Percentiles rank a stretch among this genome's conserved stretches.
Conservation (phyloP, 345 rosid species). For the Rhodamnia rubescens region DNA sequence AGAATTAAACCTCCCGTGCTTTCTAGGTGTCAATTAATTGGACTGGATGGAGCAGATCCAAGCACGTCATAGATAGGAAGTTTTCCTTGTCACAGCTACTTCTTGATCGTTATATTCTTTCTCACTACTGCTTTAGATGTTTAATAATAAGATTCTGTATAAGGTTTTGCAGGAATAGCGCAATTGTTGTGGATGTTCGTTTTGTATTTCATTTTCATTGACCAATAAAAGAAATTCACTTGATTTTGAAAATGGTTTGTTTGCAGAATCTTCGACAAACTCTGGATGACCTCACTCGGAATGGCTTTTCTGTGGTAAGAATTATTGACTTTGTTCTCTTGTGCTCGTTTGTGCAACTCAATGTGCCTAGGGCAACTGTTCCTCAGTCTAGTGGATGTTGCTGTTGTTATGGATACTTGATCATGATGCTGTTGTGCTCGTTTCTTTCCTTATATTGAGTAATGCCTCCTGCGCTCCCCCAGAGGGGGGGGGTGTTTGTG, state of each 20-base stretch:
- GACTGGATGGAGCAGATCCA: not conserved
- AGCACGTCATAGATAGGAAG: not conserved
- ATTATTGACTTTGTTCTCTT: not conserved
- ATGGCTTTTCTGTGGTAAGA: constrained; percentile 87
- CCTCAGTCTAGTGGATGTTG: not conserved
- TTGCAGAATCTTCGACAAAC: constrained; percentile 97
- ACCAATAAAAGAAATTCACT: not conserved
- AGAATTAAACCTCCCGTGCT: not conserved
- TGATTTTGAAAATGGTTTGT: not conserved
- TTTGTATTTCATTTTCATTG: not conserved
- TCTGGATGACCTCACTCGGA: constrained; percentile 84
- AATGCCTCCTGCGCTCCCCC: not conserved
- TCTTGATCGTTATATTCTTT: not conserved
- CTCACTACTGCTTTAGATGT: not conserved
- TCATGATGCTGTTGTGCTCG: not conserved
- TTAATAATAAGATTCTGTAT: not conserved
- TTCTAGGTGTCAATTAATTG: not conserved
- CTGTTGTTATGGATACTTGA: not conserved
- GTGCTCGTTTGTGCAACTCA: not conserved
- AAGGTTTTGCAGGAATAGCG: not conserved
- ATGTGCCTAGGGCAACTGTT: not conserved
- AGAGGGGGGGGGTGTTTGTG: not conserved
- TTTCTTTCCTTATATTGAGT: not conserved
- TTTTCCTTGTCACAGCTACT: not conserved
- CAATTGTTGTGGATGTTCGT: not conserved